A percentile compares a stretch with the other conserved stretches of the same genome.
Evolutionary conservation across 1,284 basidiomycete genomes (phyloP).

Genomic region (Trichosporon faecale): DNA sequence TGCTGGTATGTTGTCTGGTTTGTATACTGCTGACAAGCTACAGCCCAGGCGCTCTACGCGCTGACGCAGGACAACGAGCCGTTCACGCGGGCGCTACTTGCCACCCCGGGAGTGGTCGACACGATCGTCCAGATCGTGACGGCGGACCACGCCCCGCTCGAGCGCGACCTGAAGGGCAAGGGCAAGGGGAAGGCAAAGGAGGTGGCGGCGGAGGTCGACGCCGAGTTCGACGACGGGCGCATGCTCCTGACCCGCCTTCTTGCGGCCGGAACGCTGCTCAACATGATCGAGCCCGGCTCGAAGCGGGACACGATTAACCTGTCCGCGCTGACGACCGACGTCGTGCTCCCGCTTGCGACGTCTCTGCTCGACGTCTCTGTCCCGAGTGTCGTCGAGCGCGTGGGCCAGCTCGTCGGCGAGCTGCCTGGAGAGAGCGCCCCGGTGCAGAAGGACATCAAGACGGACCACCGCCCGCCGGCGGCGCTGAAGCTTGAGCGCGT

Average conservation of each 20-base stretch:
- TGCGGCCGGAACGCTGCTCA: constrained; percentile 72
- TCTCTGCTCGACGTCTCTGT: constrained; percentile 68
- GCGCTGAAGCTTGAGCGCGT: constrained; percentile 70
- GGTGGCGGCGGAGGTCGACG: constrained; percentile 27
- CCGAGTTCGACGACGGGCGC: constrained; percentile 42
- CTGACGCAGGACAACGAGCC: constrained; percentile 80
- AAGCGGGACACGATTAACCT: constrained; percentile 59
- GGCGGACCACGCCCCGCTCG: constrained; percentile 39
- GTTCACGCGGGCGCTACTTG: constrained; percentile 62
- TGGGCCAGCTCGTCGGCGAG: constrained; percentile 59
- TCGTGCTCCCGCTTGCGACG: constrained; percentile 69
- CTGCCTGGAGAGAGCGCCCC: constrained; percentile 46
- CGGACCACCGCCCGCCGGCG: constrained; percentile 64
- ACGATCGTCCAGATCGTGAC: constrained; percentile 69
- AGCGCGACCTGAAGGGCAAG: constrained; percentile 54
- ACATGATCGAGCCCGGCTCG: constrained; percentile 65
- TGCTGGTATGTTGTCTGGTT: constrained; percentile 62
- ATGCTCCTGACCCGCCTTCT: constrained; percentile 63
- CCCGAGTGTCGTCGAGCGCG: constrained; percentile 57
- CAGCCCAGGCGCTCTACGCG: constrained; percentile 85
- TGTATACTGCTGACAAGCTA: background rate
- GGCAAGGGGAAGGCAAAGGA: constrained; percentile 37
- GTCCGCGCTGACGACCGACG: constrained; percentile 55
- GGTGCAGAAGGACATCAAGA: constrained; percentile 43
- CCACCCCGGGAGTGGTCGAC: constrained; percentile 63